Evolutionary conservation across 192 early-diverging fungal genomes (phyloP).

Genomic region (Entomortierella chlamydospora): DNA sequence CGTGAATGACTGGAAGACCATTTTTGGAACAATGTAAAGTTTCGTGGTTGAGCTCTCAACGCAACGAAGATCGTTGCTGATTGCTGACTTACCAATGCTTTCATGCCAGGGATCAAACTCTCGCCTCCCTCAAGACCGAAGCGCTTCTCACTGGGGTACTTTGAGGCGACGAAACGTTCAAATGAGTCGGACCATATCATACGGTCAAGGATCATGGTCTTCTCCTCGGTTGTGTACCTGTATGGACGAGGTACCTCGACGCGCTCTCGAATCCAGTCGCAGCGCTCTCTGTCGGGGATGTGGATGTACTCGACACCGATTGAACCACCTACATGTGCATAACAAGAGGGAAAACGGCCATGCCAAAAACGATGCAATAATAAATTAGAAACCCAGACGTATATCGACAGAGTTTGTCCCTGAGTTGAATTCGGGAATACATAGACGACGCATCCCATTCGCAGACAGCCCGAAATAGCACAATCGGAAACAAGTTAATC

Average conservation of each 20-base stretch:
- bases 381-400: conserved; percentile 6
- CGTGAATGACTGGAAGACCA: neutral
- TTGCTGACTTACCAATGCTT: conserved; percentile 79
- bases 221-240: conserved; percentile 90
- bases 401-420: neutral
- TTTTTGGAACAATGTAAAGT: neutral
- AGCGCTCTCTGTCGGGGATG: conserved; percentile 94
- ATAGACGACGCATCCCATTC: neutral
- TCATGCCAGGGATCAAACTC: conserved; percentile 97
- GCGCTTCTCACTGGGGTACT: conserved; percentile 97
- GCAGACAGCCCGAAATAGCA: neutral
- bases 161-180: conserved; percentile 95
- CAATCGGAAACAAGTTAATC: too few relatives aligned
- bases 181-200: conserved; percentile 98
- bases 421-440: too few relatives aligned
- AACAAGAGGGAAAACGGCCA: neutral
- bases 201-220: conserved; percentile 93
- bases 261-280: conserved; percentile 95
- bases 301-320: conserved; percentile 99
- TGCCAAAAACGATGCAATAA: neutral
- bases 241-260: conserved; percentile 93
- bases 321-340: conserved; percentile 80
- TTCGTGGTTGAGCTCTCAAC: neutral
- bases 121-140: conserved; percentile 99
- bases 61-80: neutral